These are phyloP conservation scores for Candida albicans DNA, from an alignment of 1,139 yeast species.

Conservation along the genomic window DNA sequence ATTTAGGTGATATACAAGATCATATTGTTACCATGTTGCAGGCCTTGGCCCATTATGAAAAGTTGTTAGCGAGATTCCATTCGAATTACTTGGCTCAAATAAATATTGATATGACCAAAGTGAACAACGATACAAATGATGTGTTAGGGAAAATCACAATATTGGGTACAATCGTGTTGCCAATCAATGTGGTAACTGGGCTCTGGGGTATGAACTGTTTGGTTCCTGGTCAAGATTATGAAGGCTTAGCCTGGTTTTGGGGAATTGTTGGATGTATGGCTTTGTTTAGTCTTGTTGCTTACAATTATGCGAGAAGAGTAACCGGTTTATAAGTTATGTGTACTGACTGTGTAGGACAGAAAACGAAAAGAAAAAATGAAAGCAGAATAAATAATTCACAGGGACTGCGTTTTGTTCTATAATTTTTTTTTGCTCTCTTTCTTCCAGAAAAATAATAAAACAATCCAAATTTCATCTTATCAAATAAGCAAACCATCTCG, in stretches of 20 bases:
- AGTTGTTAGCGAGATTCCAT: conserved; percentile 87
- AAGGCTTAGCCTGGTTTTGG: conserved; percentile 80
- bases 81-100: conserved; percentile 95
- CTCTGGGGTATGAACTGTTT: conserved; percentile 98
- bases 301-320: conserved; percentile 42
- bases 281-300: conserved; percentile 40
- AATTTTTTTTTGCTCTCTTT: not conserved
- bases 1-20: conserved; percentile 83
- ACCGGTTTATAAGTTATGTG: conserved; percentile 33
- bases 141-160: conserved; percentile 92
- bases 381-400: not conserved
- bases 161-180: conserved; percentile 90
- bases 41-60: conserved; percentile 89
- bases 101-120: conserved; percentile 95
- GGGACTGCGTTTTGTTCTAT: not conserved
- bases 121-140: conserved; percentile 96
- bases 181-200: conserved; percentile 93
- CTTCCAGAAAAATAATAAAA: too few species aligned
- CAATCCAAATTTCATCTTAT: too few species aligned
- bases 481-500: too few species aligned
- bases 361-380: not conserved
- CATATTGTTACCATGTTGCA: conserved; percentile 95
- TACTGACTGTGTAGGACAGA: not conserved
- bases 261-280: conserved; percentile 35
- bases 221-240: conserved; percentile 87